phyloP scores from a whole-genome alignment of 495 filamentous ascomycete genomes.

The Halenospora varia region DNA sequence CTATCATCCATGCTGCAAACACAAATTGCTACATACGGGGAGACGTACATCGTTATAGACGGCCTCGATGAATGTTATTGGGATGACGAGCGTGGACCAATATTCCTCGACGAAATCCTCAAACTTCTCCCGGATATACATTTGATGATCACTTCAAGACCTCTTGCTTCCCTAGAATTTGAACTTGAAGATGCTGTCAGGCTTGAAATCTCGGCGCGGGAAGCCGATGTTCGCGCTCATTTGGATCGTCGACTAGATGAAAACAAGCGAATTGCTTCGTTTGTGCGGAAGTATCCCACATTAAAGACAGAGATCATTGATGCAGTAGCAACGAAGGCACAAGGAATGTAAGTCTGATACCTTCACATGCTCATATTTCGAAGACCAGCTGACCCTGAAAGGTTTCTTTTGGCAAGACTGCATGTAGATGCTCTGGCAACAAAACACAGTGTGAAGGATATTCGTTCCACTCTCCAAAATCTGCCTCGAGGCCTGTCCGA shows the following conservation, averaged over 20 bases:
- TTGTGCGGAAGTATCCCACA: background rate
- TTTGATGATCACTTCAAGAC: constrained; percentile 29
- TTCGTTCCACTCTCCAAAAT: constrained; percentile 12
- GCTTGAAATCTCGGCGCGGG: constrained; percentile 28
- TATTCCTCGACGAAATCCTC: constrained; percentile 29
- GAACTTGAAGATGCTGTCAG: constrained; percentile 22
- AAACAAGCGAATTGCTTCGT: constrained; percentile 9
- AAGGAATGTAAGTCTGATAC: constrained; percentile 21
- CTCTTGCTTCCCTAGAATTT: constrained; percentile 22
- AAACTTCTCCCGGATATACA: constrained; percentile 25
- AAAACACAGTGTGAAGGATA: constrained; percentile 22
- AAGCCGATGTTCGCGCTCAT: constrained; percentile 32
- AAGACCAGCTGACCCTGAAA: constrained; percentile 3
- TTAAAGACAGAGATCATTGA: constrained; percentile 1
- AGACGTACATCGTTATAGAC: constrained; percentile 38
- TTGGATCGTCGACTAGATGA: constrained; percentile 27
- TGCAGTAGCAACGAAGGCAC: background rate
- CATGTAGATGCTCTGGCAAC: constrained; percentile 33
- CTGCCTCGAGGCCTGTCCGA: constrained; percentile 27
- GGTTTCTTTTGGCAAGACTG: constrained; percentile 40
- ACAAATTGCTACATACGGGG: constrained; percentile 21
- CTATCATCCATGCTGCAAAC: constrained; percentile 26
- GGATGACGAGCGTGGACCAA: constrained; percentile 26
- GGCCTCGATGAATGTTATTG: constrained; percentile 39
- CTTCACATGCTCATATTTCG: no score